Conservation (phyloP, 805 yeast genomes). For the Candida xiaguanensis region DNA sequence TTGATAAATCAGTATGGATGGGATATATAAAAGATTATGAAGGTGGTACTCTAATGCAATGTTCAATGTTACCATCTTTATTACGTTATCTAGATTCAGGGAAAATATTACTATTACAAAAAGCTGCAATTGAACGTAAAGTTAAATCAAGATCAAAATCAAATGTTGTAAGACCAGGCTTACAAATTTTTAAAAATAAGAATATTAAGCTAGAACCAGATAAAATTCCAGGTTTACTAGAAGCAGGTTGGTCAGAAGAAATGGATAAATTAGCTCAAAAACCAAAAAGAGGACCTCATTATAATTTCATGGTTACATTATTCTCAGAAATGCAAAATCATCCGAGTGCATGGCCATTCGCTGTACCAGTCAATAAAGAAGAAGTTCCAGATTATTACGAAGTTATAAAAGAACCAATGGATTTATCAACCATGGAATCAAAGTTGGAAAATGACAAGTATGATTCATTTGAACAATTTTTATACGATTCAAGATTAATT, state of each 20-base stretch:
- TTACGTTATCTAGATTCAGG: constrained; percentile 81
- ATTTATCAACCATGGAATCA: constrained; percentile 89
- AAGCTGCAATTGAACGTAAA: constrained; percentile 85
- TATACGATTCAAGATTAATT: constrained; percentile 81
- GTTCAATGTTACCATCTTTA: constrained; percentile 84
- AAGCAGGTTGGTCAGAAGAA: constrained; percentile 97
- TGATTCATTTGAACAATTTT: constrained; percentile 84
- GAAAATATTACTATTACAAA: constrained; percentile 80
- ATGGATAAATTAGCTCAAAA: constrained; percentile 96
- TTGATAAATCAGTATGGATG: constrained; percentile 89
- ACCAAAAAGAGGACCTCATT: constrained; percentile 93
- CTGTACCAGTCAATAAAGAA: constrained; percentile 85
- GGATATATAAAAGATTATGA: constrained; percentile 98
- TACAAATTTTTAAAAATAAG: constrained; percentile 60
- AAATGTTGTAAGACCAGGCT: constrained; percentile 78
- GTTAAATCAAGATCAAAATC: constrained; percentile 76
- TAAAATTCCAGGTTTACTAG: constrained; percentile 82
- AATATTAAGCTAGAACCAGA: constrained; percentile 62
- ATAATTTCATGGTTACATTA: constrained; percentile 86
- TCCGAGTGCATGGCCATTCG: constrained; percentile 98
- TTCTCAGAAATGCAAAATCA: constrained; percentile 87
- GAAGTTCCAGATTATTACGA: constrained; percentile 97
- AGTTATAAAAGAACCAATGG: constrained; percentile 98
- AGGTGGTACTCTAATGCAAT: constrained; percentile 98
- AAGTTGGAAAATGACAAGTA: constrained; percentile 90